Percentiles rank a stretch among this genome's conserved stretches.
Evolutionary conservation across 1,284 basidiomycete genomes (phyloP).

Genomic region (Irpex rosettiformis): DNA sequence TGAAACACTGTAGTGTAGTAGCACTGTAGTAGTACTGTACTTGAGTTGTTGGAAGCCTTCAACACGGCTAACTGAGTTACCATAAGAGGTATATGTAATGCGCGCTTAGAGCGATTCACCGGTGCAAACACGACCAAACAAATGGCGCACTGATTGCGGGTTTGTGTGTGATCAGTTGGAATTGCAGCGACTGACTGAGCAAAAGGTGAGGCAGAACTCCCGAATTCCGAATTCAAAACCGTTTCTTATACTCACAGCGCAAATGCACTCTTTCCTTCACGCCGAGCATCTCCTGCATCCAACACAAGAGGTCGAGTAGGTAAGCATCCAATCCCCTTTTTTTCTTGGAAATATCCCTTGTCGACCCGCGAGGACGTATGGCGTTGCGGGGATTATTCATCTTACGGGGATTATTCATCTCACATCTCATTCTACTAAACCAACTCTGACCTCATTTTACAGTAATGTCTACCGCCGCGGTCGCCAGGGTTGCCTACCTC

Average conservation of each 20-base stretch:
- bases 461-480: constrained; percentile 36
- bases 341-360: neutral
- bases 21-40: too few species aligned
- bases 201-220: constrained; percentile 1
- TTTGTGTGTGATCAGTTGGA: constrained; percentile 6
- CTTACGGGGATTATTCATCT: neutral
- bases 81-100: neutral
- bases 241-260: constrained; percentile 1
- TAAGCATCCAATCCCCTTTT: neutral
- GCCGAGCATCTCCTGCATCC: constrained; percentile 1
- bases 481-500: constrained; percentile 67
- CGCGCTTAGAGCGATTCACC: neutral
- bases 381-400: neutral
- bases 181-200: neutral
- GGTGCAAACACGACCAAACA: constrained; percentile 3
- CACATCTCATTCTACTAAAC: neutral
- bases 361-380: neutral
- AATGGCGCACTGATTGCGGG: constrained; percentile 8
- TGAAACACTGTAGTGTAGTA: too few species aligned
- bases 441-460: constrained; percentile 15
- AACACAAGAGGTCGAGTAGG: neutral
- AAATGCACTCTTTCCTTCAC: neutral
- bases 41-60: too few species aligned
- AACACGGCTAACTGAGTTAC: neutral
- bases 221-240: constrained; percentile 11